Percentiles rank a stretch among this genome's conserved stretches.
Conservation (phyloP, 345 rosid genomes). For the Moricandia arvensis region DNA sequence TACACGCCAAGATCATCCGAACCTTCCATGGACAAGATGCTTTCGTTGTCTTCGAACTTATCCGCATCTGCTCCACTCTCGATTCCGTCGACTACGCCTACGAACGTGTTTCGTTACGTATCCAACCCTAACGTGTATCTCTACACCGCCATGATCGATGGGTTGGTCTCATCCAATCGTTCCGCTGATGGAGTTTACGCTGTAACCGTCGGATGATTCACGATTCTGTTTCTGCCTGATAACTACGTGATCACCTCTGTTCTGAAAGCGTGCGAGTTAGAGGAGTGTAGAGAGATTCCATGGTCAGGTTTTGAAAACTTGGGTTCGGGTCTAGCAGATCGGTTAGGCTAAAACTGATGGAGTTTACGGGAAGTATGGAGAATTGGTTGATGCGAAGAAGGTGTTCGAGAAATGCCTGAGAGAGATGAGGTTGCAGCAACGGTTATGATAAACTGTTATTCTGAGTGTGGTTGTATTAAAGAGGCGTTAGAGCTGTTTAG, state of each 20-base stretch:
- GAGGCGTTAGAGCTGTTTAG: slow-evolving; percentile 45
- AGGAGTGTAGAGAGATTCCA: slow-evolving; percentile 54
- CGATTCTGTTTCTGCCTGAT: slow-evolving; percentile 48
- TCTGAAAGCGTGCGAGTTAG: slow-evolving; percentile 50
- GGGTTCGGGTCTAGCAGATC: slow-evolving; percentile 50
- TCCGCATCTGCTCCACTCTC: slow-evolving; percentile 48
- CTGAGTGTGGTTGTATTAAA: slow-evolving; percentile 44
- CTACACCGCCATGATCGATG: slow-evolving; percentile 62
- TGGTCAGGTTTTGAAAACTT: slow-evolving; percentile 56
- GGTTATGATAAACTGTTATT: slow-evolving; percentile 43
- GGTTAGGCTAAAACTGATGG: slow-evolving; percentile 46
- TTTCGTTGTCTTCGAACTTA: slow-evolving; percentile 56
- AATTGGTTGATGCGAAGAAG: slow-evolving; percentile 40
- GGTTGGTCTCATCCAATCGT: slow-evolving; percentile 44
- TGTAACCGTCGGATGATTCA: slow-evolving; percentile 49
- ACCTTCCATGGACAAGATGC: slow-evolving; percentile 47
- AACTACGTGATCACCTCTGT: slow-evolving; percentile 49
- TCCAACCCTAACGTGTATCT: slow-evolving; percentile 52
- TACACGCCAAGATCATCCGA: slow-evolving; percentile 45
- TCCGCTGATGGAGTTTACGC: slow-evolving; percentile 44
- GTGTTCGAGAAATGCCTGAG: slow-evolving; percentile 60
- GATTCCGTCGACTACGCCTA: slow-evolving; percentile 47
- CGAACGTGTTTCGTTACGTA: slow-evolving; percentile 44
- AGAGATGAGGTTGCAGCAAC: slow-evolving; percentile 58
- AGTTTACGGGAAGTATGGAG: slow-evolving; percentile 48